phyloP scores from a whole-genome alignment of 768 basidiomycete species.

The Tubosaeta sp. region DNA sequence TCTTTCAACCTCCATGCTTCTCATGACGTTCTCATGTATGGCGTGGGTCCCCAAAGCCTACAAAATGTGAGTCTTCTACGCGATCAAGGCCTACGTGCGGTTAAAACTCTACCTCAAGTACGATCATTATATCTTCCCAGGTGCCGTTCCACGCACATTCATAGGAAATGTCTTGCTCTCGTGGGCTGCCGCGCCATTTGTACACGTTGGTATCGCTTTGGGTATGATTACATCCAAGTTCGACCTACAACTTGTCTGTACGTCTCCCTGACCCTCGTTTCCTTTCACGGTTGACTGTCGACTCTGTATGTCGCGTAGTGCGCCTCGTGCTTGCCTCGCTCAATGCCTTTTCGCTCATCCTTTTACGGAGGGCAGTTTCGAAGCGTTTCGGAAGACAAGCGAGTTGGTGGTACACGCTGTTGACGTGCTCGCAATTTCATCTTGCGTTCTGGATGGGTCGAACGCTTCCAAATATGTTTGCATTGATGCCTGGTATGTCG shows the following conservation, averaged over 20 bases:
- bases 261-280: slow-evolving; percentile 19
- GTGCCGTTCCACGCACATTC: slow-evolving; percentile 87
- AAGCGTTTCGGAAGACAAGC: slow-evolving; percentile 60
- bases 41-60: slow-evolving; percentile 42
- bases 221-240: slow-evolving; percentile 53
- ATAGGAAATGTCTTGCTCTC: slow-evolving; percentile 71
- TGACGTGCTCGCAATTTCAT: slow-evolving; percentile 87
- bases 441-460: slow-evolving; percentile 90
- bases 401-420: slow-evolving; percentile 54
- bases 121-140: slow-evolving; percentile 86
- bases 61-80: slow-evolving; percentile 40
- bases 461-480: slow-evolving; percentile 94
- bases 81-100: background rate
- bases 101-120: slow-evolving; percentile 47
- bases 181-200: slow-evolving; percentile 47
- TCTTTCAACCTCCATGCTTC: slow-evolving; percentile 91
- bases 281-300: background rate
- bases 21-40: slow-evolving; percentile 84
- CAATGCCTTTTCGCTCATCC: slow-evolving; percentile 59
- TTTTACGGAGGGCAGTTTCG: slow-evolving; percentile 59
- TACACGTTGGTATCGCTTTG: slow-evolving; percentile 37
- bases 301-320: slow-evolving; percentile 39
- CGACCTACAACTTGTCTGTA: slow-evolving; percentile 68
- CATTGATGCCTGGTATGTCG: slow-evolving; percentile 67
- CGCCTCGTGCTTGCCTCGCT: slow-evolving; percentile 66